Base-by-base conservation (phyloP, 768 basidiomycete species). In the Phylloporus arenicola region DNA sequence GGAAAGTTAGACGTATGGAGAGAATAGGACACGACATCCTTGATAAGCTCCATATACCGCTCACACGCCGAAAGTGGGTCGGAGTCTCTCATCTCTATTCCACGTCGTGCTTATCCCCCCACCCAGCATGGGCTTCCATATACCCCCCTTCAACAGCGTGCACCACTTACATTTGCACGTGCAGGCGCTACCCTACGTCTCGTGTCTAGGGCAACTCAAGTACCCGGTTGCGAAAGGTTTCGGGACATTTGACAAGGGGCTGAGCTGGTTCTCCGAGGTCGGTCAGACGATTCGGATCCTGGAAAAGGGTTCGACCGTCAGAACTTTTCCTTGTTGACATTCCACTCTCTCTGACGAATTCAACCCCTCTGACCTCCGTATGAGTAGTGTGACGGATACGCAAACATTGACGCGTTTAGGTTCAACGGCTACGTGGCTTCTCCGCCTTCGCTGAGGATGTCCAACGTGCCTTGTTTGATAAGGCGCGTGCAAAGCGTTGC, bases 131-230 rank as follows among this genome's bases (percentile, higher is more conserved):
- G 88, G 88, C 1, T 91, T 89, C 60, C 88, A 91, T 61, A 86
- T 89, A 47, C 84, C 88, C 0, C 88, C 88, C 0, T 87, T 85
- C 65, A 83, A 79, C 50, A 83, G 81, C 30, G 75, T 90, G 6
- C 61, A 80, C 31, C 88, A 91, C 61, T 71, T 91, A 14, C 88
- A 90, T 62, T 67, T 91, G 34, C 88, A 90, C 60, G 79, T 84
- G 20, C 83, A 86, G 42, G 81, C 71, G 4, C 63, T 87, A 45
- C 88, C 88, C 0, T 88, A 85, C 70, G 72, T 64, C 17, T 75
- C 78, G 0, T 37, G 48, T 3, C 37, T 60, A 8, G 64, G 64
- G 6, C 58, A 65, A 12, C 46, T 69, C 25, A 79, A 80, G 60
- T 90, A 84, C 58, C 80, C 73, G 4, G 63, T 78, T 24, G 60